Evolutionary conservation across 805 yeast genomes (phyloP).

Genomic region (Candida bentonensis): DNA sequence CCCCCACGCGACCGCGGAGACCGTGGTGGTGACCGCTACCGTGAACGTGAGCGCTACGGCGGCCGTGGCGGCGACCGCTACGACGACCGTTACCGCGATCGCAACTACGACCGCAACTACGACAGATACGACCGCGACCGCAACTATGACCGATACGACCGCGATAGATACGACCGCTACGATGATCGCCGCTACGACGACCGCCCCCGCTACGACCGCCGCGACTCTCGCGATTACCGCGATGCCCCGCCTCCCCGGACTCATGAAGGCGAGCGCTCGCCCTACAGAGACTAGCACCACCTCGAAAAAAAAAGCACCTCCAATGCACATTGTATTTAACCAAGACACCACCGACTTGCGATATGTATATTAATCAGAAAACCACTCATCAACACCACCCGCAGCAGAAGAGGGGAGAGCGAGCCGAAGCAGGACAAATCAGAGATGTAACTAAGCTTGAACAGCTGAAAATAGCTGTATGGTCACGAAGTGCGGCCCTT

Average conservation of each 20-base stretch:
- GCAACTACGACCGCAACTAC: background rate
- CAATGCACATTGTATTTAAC: background rate
- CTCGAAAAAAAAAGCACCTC: background rate
- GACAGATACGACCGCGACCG: slow-evolving; percentile 1
- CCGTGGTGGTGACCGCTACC: background rate
- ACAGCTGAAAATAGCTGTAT: too few relatives aligned
- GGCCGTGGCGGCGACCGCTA: slow-evolving; percentile 8
- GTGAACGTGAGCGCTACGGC: slow-evolving; percentile 7
- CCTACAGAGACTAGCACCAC: slow-evolving; percentile 2
- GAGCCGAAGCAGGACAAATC: too few relatives aligned
- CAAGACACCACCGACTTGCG: background rate
- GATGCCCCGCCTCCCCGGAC: too few relatives aligned
- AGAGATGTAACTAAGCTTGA: too few relatives aligned
- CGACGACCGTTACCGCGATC: background rate
- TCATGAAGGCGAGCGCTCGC: background rate
- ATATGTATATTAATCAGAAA: too few relatives aligned
- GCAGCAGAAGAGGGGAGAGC: too few relatives aligned
- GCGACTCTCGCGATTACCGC: slow-evolving; percentile 9
- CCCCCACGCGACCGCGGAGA: background rate
- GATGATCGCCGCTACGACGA: slow-evolving; percentile 4
- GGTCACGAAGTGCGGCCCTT: too few relatives aligned
- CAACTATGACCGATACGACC: slow-evolving; percentile 3
- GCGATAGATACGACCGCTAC: slow-evolving; percentile 11
- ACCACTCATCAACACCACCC: too few relatives aligned
- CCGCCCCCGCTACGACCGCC: slow-evolving; percentile 9